These are phyloP conservation scores for Brassica cretica DNA, from an alignment of 345 rosid species.

Conservation along the genomic window DNA sequence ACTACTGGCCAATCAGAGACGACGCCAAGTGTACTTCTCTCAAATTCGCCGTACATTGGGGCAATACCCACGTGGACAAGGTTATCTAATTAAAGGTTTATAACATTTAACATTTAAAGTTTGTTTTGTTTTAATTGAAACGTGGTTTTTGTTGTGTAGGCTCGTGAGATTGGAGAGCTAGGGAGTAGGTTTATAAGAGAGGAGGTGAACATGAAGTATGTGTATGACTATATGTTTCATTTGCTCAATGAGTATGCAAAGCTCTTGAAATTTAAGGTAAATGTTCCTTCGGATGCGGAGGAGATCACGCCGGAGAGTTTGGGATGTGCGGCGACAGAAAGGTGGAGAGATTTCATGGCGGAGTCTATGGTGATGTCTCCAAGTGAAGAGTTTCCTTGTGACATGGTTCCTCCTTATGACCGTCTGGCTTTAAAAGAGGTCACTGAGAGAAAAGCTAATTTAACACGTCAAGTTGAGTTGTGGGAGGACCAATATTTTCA, in stretches of 20 bases:
- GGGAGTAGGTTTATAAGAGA: constrained; percentile 56
- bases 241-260: constrained; percentile 56
- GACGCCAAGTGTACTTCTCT: constrained; percentile 53
- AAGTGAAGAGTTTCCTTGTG: constrained; percentile 29
- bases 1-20: constrained; percentile 69
- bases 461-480: constrained; percentile 48
- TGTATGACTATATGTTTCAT: constrained; percentile 80
- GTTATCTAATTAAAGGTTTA: neutral
- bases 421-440: neutral
- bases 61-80: constrained; percentile 44
- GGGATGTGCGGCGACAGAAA: constrained; percentile 45
- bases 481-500: constrained; percentile 55
- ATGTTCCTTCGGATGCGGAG: constrained; percentile 41
- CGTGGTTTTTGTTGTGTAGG: constrained; percentile 42
- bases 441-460: constrained; percentile 4
- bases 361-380: constrained; percentile 60
- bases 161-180: constrained; percentile 56
- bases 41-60: constrained; percentile 80
- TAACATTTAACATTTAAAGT: neutral
- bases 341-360: constrained; percentile 48
- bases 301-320: constrained; percentile 54
- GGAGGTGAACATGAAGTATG: constrained; percentile 57
- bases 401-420: constrained; percentile 11
- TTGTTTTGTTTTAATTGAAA: neutral
- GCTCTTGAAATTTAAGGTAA: constrained; percentile 60